Evolutionary conservation across 2,329 filamentous ascomycete genomes (phyloP), one percentile per base, ranked within the genome.

Genomic region (Xylariaceae sp.): DNA sequence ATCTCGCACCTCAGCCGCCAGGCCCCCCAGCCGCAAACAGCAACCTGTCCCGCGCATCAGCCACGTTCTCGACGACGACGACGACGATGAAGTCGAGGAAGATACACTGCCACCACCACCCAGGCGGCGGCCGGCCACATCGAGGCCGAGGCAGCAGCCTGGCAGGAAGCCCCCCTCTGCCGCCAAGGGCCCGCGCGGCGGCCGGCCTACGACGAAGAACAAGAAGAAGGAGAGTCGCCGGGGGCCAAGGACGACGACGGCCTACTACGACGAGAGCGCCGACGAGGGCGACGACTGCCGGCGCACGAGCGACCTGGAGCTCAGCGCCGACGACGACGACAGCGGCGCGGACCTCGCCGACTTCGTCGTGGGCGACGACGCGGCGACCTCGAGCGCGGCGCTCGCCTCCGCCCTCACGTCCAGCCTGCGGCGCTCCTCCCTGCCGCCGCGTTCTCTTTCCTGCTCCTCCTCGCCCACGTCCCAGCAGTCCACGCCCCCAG

Each of bases 291-390:
- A 52, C 31, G 51, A 58, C 39, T 61, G 58, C 31, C 46, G 52
- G 5, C 48, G 54, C 32, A 57, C 53, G 4, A 57, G 55, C 33
- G 58, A 61, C 35, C 37, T 61, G 5, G 58, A 60, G 26, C 36
- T 57, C 10, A 56, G 56, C 28, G n/a, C n/a, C n/a, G 52, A 59
- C 21, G 57, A 60, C 26, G 59, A 50, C 3, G 54, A 57, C 31
- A 42, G 43, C 32, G 54, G 54, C 13, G 48, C 46, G 3, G 54
- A 57, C 33, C 47, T 57, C 3, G 52, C 39, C 11, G 52, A 28
- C n/a, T 57, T 57, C 35, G 42, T 57, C 14, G 54, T 56, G 5
- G 53, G 46, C 18, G 52, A 56, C 32, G 45, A 55, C 38, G 39
- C 48, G 14, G 49, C 44, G 3, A 54, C 52, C 5, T 56, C 54